Evolutionary conservation across 768 basidiomycete genomes (phyloP).

Genomic region (Hortiboletus flavorubellus): DNA sequence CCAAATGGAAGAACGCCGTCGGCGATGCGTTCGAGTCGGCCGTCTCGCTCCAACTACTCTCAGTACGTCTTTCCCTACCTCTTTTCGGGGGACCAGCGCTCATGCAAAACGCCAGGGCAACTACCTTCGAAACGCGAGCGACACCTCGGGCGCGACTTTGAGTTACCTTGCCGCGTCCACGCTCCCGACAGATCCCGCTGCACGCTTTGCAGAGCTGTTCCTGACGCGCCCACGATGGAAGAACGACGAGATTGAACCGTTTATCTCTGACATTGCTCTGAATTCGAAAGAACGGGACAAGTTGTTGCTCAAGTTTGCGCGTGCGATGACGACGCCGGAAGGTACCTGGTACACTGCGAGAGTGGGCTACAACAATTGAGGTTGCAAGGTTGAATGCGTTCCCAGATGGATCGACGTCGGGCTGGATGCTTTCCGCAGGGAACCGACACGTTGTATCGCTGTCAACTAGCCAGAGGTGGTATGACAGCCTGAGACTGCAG

Average conservation of each 20-base stretch:
- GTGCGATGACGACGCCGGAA: slow-evolving; percentile 65
- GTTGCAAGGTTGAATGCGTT: not conserved
- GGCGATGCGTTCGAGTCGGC: slow-evolving; percentile 71
- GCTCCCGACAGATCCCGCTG: slow-evolving; percentile 73
- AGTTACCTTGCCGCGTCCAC: slow-evolving; percentile 73
- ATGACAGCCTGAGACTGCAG: not conserved
- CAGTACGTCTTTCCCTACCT: slow-evolving; percentile 39
- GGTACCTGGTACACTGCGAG: slow-evolving; percentile 76
- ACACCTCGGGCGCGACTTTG: slow-evolving; percentile 39
- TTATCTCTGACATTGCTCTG: slow-evolving; percentile 78
- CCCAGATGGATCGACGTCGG: not conserved
- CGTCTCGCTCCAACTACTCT: slow-evolving; percentile 65
- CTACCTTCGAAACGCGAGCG: slow-evolving; percentile 49
- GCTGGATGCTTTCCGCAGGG: not conserved
- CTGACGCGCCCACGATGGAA: slow-evolving; percentile 74
- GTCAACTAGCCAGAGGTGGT: not conserved
- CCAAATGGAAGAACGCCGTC: slow-evolving; percentile 67
- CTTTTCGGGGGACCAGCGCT: too few species aligned
- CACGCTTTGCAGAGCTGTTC: slow-evolving; percentile 88
- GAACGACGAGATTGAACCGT: slow-evolving; percentile 75
- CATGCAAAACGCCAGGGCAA: slow-evolving; percentile 63
- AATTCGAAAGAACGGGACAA: slow-evolving; percentile 86
- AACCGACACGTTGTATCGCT: not conserved
- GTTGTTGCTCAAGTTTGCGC: slow-evolving; percentile 79
- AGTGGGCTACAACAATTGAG: slow-evolving; percentile 53